Conservation (phyloP, 116 monocot species). For the Dioscorea cayenensis region DNA sequence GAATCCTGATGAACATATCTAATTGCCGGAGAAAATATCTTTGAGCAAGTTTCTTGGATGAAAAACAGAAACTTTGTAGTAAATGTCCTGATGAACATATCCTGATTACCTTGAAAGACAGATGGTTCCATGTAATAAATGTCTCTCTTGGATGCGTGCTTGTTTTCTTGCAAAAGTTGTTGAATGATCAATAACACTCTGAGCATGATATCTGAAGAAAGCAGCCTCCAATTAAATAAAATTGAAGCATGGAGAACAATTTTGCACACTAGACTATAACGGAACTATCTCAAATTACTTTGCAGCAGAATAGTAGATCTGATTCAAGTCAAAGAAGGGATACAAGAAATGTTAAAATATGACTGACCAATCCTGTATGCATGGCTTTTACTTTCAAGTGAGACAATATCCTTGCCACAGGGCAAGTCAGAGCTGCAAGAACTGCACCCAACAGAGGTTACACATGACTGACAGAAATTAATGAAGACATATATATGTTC, state of each 20-base stretch:
- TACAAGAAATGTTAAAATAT: not conserved
- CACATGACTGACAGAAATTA: not conserved
- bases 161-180: slow-evolving; percentile 70
- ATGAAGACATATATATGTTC: too few species aligned
- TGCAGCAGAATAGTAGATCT: not conserved
- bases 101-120: slow-evolving; percentile 50
- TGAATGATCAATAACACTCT: slow-evolving; percentile 70
- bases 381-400: slow-evolving; percentile 55
- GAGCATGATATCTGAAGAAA: slow-evolving; percentile 58
- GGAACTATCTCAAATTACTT: not conserved
- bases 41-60: too few species aligned
- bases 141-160: slow-evolving; percentile 82
- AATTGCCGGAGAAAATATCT: too few species aligned
- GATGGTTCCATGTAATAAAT: slow-evolving; percentile 86
- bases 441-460: slow-evolving; percentile 13
- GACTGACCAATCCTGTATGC: slow-evolving; percentile 47
- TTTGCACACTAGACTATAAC: too few species aligned
- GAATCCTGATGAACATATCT: too few species aligned
- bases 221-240: not conserved
- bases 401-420: slow-evolving; percentile 44
- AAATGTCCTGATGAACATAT: too few species aligned
- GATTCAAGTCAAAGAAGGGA: not conserved
- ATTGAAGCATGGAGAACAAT: too few species aligned
- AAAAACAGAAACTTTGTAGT: too few species aligned
- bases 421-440: slow-evolving; percentile 50